These are phyloP conservation scores for Lepiota brunneoincarnata DNA, from an alignment of 768 basidiomycete species.

Conservation along the genomic window DNA sequence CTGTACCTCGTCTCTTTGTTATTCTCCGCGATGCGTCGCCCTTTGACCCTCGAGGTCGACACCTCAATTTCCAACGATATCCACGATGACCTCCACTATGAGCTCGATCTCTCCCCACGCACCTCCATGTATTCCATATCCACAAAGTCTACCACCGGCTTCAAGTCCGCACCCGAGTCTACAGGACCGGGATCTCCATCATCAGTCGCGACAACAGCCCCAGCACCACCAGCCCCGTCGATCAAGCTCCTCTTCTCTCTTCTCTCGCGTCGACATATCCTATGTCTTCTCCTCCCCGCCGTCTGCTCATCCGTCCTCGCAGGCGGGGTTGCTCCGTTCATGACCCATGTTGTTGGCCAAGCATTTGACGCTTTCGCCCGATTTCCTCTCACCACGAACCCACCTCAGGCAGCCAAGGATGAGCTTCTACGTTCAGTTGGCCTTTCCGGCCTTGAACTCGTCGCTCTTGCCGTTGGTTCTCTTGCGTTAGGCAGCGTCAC, in stretches of 20 bases:
- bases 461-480: constrained; percentile 63
- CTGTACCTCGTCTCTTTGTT: constrained; percentile 6
- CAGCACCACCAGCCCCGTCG: constrained; percentile 37
- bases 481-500: constrained; percentile 74
- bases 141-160: not conserved
- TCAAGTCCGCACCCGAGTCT: not conserved
- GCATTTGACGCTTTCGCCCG: constrained; percentile 71
- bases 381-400: constrained; percentile 30
- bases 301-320: constrained; percentile 56
- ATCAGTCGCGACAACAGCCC: constrained; percentile 6
- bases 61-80: constrained; percentile 14
- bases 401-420: constrained; percentile 40
- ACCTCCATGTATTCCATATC: constrained; percentile 20
- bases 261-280: constrained; percentile 52
- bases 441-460: constrained; percentile 59
- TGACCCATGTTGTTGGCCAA: constrained; percentile 79
- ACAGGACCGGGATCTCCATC: not conserved
- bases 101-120: constrained; percentile 22
- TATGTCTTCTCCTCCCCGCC: constrained; percentile 63
- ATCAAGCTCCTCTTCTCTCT: constrained; percentile 68
- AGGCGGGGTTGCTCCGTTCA: constrained; percentile 78
- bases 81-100: constrained; percentile 18
- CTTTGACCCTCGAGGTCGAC: constrained; percentile 20
- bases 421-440: constrained; percentile 56
- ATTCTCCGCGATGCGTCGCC: constrained; percentile 20